These are phyloP conservation scores for Gentiana macrophylla DNA, from an alignment of 257 asterid species.

Conservation along the genomic window DNA sequence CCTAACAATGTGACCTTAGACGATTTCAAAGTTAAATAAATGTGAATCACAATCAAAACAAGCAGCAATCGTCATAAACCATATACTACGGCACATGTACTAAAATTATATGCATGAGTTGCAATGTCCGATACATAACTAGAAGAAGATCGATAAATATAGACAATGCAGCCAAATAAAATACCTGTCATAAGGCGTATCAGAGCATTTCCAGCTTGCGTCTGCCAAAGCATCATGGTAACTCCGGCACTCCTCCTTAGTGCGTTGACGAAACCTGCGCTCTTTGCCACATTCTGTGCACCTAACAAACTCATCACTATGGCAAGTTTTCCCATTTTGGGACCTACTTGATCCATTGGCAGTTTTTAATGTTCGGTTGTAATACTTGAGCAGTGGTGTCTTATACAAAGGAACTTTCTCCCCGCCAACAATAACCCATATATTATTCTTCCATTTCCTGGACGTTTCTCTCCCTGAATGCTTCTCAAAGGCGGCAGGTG, in stretches of 20 bases:
- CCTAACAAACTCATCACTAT: conserved; percentile 40
- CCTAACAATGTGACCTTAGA: too few relatives aligned
- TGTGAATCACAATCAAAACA: too few relatives aligned
- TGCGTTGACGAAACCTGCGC: conserved; percentile 44
- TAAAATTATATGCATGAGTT: too few relatives aligned
- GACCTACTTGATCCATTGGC: conserved; percentile 31
- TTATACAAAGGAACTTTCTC: conserved; percentile 44
- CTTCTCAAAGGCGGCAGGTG: conserved; percentile 52
- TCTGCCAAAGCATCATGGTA: conserved; percentile 41
- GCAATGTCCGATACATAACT: background rate
- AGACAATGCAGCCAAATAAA: conserved; percentile 3
- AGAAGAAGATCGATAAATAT: background rate
- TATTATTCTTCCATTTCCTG: conserved; percentile 49
- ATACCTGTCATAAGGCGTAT: conserved; percentile 39
- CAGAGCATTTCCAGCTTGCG: conserved; percentile 37
- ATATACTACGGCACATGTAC: too few relatives aligned
- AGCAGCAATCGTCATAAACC: too few relatives aligned
- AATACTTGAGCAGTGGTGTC: conserved; percentile 41
- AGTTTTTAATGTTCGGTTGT: conserved; percentile 30
- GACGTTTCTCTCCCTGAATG: conserved; percentile 53
- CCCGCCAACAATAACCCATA: conserved; percentile 42
- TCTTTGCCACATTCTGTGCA: conserved; percentile 33
- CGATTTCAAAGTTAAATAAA: too few relatives aligned
- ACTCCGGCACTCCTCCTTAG: conserved; percentile 38
- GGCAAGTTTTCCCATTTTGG: conserved; percentile 21